phyloP scores from a whole-genome alignment of 768 basidiomycete species.

The Aureoboletus auriporus region DNA sequence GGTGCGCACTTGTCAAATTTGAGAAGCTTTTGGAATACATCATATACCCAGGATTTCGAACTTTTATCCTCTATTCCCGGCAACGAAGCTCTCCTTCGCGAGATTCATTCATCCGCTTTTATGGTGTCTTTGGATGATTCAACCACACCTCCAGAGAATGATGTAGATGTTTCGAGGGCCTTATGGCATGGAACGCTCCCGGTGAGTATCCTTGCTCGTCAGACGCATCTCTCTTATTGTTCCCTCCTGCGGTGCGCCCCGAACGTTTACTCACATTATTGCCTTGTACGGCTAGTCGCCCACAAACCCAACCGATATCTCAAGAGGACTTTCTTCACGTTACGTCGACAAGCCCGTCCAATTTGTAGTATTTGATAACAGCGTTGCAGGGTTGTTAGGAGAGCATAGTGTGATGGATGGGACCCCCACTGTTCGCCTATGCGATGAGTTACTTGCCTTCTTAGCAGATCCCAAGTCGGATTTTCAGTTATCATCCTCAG shows the following conservation, averaged over 20 bases:
- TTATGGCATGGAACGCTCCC: slow-evolving; percentile 78
- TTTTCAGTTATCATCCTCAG: slow-evolving; percentile 39
- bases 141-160: slow-evolving; percentile 37
- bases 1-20: slow-evolving; percentile 35
- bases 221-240: neutral
- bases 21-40: neutral
- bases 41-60: slow-evolving; percentile 51
- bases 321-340: slow-evolving; percentile 61
- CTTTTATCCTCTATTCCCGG: slow-evolving; percentile 52
- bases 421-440: slow-evolving; percentile 72
- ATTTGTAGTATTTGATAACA: slow-evolving; percentile 82
- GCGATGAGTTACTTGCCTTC: slow-evolving; percentile 62
- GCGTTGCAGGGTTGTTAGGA: slow-evolving; percentile 81
- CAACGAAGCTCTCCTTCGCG: slow-evolving; percentile 62
- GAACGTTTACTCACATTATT: neutral
- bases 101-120: slow-evolving; percentile 85
- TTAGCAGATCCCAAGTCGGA: slow-evolving; percentile 63
- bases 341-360: slow-evolving; percentile 92
- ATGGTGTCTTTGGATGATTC: slow-evolving; percentile 75
- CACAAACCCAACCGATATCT: slow-evolving; percentile 22
- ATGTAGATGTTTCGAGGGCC: slow-evolving; percentile 60
- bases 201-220: slow-evolving; percentile 35
- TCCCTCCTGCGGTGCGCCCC: neutral
- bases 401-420: slow-evolving; percentile 94
- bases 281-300: slow-evolving; percentile 6